Evolutionary conservation across 1,139 yeast species (phyloP), one percentile per base, ranked within the genome.

Genomic region (Nakaseomyces kungkrabaensis): DNA sequence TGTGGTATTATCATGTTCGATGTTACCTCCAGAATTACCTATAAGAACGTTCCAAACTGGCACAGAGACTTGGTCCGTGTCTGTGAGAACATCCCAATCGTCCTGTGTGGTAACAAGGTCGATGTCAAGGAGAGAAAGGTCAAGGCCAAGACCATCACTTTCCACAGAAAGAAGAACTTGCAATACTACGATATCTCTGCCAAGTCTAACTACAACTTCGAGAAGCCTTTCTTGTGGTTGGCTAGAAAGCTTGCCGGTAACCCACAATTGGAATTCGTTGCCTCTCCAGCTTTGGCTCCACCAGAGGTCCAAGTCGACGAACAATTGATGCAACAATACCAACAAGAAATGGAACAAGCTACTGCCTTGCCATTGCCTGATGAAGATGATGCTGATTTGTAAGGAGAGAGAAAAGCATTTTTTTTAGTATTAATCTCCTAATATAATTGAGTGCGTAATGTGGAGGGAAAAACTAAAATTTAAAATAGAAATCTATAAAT

Each of bases 1-100:
- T 94, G 98, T 81, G 99, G 97, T 77, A 92, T 94, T 76, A 94
- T 94, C 73, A 94, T 94, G 99, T 94, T 94, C 71, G 99, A 94
- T 75, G 98, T 94, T 58, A 94, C 99, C 56, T 89, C 97, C 50
- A 89, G 98, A 81, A 92, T 94, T 76, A 94, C 98, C 63, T 94
- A 94, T 79, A 94, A 92, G 80, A 94, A 94, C 74, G 98, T 94
- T 71, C 98, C 98, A 72, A 94, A 92, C 85, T 94, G 99, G 99
- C 97, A 92, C 83, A 80, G 94, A 75, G 98, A 94, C 74, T 81
- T 94, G 71, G 97, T 92, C 60, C 89, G 98, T 77, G 98, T 94
- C 58, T 94, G 99, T 78, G 99, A 94, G 76, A 92, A 92, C 82
- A 92, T 94, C 66, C 99, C 99, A 67, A 94, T 94, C 67, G 99